Evolutionary conservation across 1,284 basidiomycete species (phyloP).

Genomic region (Hymenochaete sp.): DNA sequence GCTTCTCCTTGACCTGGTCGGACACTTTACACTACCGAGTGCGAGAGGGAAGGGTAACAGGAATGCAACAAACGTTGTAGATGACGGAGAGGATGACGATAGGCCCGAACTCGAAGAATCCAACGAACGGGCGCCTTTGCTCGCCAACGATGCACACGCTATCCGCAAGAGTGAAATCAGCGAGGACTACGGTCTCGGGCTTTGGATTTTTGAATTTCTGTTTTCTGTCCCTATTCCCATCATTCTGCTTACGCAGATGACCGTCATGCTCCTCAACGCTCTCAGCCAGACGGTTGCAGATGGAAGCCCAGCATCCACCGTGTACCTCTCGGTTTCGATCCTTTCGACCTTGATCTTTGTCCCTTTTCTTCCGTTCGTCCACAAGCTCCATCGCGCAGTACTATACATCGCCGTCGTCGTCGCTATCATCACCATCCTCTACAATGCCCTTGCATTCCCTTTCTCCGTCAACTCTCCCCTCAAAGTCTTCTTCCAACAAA

Average conservation of each 20-base stretch:
- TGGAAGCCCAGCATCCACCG: constrained; percentile 46
- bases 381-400: constrained; percentile 43
- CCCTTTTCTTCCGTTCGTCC: constrained; percentile 54
- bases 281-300: constrained; percentile 55
- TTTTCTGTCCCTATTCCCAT: constrained; percentile 49
- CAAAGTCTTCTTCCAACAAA: constrained; percentile 63
- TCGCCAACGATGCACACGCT: constrained; percentile 27
- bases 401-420: constrained; percentile 34
- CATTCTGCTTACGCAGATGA: constrained; percentile 48
- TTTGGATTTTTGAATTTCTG: constrained; percentile 58
- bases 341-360: constrained; percentile 44
- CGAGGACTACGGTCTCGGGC: constrained; percentile 35
- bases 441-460: constrained; percentile 46
- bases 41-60: constrained; percentile 15
- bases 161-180: constrained; percentile 25
- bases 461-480: constrained; percentile 53
- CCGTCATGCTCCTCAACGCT: constrained; percentile 40
- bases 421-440: constrained; percentile 37
- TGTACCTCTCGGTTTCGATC: constrained; percentile 41
- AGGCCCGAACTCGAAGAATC: too few species aligned
- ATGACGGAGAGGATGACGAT: constrained; percentile 21
- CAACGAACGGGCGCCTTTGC: constrained; percentile 43
- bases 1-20: constrained; percentile 35
- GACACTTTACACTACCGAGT: constrained; percentile 26
- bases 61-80: neutral